Evolutionary conservation across 306 rosid genomes (phyloP).

Genomic region (Cucurbita moschata): DNA sequence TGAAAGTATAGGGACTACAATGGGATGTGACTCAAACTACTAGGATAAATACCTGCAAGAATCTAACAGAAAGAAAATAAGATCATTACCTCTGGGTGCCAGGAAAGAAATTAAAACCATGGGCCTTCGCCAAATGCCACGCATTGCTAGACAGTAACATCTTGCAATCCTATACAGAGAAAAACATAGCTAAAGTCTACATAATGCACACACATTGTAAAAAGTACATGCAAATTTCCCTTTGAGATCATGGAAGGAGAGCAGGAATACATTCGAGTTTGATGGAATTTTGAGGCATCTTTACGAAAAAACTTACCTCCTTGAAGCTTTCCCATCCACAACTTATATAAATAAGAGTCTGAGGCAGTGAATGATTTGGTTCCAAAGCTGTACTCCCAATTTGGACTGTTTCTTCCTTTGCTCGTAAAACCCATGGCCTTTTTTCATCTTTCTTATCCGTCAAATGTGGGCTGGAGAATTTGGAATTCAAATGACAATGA

Average conservation of each 20-base stretch:
- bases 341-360: constrained; percentile 85
- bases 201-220: background rate
- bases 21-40: no score
- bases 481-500: constrained; percentile 4
- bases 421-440: constrained; percentile 94
- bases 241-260: background rate
- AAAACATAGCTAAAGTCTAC: background rate
- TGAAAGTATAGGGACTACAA: no score
- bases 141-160: constrained; percentile 53
- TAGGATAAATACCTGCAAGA: background rate
- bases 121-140: constrained; percentile 79
- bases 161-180: constrained; percentile 52
- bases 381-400: constrained; percentile 36
- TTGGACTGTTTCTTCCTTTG: constrained; percentile 65
- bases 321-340: constrained; percentile 99
- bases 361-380: constrained; percentile 38
- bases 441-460: constrained; percentile 56
- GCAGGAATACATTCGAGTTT: background rate
- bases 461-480: constrained; percentile 36
- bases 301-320: constrained; percentile 41
- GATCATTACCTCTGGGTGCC: constrained; percentile 63
- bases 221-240: background rate
- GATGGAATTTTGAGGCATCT: background rate
- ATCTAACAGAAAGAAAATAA: background rate
- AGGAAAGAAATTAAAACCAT: constrained; percentile 76